phyloP scores from a whole-genome alignment of 352 stramenopile species.

The Thraustochytrium striatum region DNA sequence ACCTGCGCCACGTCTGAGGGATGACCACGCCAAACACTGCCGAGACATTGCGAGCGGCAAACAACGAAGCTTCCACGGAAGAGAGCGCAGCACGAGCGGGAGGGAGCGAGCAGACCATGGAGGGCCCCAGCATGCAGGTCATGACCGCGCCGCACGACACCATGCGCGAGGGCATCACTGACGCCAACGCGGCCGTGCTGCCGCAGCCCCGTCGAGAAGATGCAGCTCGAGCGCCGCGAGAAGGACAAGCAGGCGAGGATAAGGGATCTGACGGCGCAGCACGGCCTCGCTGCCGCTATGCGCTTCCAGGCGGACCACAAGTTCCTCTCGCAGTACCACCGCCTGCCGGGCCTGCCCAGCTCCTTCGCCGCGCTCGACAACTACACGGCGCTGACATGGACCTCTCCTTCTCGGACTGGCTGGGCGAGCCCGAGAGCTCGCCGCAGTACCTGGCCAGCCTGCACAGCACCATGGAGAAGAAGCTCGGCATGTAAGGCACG shows the following conservation, averaged over 20 bases:
- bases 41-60: too few species aligned
- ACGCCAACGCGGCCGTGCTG: constrained; percentile 14
- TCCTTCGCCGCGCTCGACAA: constrained; percentile 37
- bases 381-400: constrained; percentile 30
- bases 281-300: constrained; percentile 44
- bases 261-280: constrained; percentile 38
- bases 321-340: constrained; percentile 40
- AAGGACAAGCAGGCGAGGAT: constrained; percentile 21
- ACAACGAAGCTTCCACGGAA: too few species aligned
- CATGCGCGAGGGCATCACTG: constrained; percentile 28
- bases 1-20: too few species aligned
- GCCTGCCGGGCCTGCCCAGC: constrained; percentile 33
- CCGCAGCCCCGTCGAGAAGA: constrained; percentile 44
- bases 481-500: constrained; percentile 50
- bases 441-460: constrained; percentile 47
- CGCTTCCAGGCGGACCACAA: constrained; percentile 28
- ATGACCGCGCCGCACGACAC: constrained; percentile 12
- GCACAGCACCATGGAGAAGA: constrained; percentile 46
- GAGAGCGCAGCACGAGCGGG: too few species aligned
- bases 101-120: too few species aligned
- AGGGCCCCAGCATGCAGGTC: too few species aligned
- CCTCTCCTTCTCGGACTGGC: constrained; percentile 44
- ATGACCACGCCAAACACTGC: too few species aligned
- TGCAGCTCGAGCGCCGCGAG: constrained; percentile 38
- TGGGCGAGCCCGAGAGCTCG: constrained; percentile 31